These are phyloP conservation scores for Phytophthora citrophthora DNA, from an alignment of 352 stramenopile species.

Conservation along the genomic window DNA sequence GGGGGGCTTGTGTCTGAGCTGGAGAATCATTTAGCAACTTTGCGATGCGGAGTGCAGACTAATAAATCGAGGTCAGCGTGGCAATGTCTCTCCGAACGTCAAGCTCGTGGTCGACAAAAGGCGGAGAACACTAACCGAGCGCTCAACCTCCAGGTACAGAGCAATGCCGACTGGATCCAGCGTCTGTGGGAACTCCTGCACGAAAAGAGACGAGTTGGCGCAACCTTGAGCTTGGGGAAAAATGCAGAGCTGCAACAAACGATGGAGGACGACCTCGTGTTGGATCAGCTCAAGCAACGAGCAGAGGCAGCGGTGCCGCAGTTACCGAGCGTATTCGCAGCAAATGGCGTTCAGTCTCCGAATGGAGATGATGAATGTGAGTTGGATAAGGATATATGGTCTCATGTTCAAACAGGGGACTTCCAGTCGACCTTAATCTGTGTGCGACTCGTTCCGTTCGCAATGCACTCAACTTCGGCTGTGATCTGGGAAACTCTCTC, in stretches of 20 bases:
- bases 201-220: constrained; percentile 4
- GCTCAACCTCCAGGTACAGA: constrained; percentile 11
- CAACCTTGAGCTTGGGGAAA: neutral
- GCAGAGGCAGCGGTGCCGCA: neutral
- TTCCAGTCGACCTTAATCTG: constrained; percentile 12
- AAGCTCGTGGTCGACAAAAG: constrained; percentile 8
- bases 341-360: constrained; percentile 5
- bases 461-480: constrained; percentile 17
- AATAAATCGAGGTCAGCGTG: constrained; percentile 6
- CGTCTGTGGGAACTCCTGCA: constrained; percentile 33
- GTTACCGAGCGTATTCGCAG: constrained; percentile 6
- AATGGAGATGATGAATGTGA: neutral
- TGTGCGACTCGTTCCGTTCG: constrained; percentile 23
- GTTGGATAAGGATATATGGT: constrained; percentile 16
- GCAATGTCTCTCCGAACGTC: constrained; percentile 21
- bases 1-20: constrained; percentile 18
- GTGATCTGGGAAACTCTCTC: constrained; percentile 20
- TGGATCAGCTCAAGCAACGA: constrained; percentile 13
- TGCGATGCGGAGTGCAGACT: neutral
- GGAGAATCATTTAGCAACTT: constrained; percentile 8
- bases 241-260: constrained; percentile 14
- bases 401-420: constrained; percentile 7
- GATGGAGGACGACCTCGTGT: constrained; percentile 4
- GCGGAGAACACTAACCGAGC: constrained; percentile 11
- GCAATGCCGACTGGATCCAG: constrained; percentile 42